Base-by-base conservation (phyloP, 2,329 filamentous ascomycete genomes). In the Diaporthe sp. region DNA sequence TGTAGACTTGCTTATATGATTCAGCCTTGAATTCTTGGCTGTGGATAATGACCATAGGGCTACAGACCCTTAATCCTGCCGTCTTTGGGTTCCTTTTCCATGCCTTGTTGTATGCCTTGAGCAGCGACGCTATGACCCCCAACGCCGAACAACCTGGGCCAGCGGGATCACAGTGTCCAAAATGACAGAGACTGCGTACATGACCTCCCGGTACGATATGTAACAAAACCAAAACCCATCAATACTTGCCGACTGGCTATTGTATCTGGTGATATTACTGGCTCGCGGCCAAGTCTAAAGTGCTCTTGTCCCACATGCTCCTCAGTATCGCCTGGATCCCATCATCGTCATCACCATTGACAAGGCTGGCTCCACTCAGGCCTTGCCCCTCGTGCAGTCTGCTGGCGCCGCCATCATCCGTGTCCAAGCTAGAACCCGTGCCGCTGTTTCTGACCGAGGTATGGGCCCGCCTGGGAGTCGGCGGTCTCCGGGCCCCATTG, bases 251-350 rank as follows among this genome's bases (percentile, higher is more conserved):
- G 15, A 39, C 12, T 53, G 32, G 63, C 44, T 44, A 32, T 19
- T n/a, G 25, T 25, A 53, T 35, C 30, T 3, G 32, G 30, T 2
- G 77, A 81, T 83, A 86, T 51, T 85, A 81, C 63, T 87, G 85
- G 78, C 90, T 91, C 37, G 87, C 87, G 78, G 88, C 88, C 73
- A 91, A 82, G 78, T 91, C 89, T 80, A 86, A 83, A 32, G 68
- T 56, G 65, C 85, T 88, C 84, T 89, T 92, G 59, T 92, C 90
- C 91, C 91, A 92, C 65, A 92, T 81, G 76, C 88, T 89, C 72
- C 90, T 84, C 70, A 92, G 81, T 56, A 92, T 78, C 6, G 87
- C 83, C 1, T 86, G 82, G 1, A 89, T 87, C 13, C 85, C 86
- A 66, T 89, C 87, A 65, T 89, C 87, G 35, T 88, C 88, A 30